Percentiles rank a stretch among this genome's conserved stretches.
These are phyloP conservation scores for Sugiyamaella novakii DNA, from an alignment of 1,139 yeast genomes.

Conservation along the genomic window DNA sequence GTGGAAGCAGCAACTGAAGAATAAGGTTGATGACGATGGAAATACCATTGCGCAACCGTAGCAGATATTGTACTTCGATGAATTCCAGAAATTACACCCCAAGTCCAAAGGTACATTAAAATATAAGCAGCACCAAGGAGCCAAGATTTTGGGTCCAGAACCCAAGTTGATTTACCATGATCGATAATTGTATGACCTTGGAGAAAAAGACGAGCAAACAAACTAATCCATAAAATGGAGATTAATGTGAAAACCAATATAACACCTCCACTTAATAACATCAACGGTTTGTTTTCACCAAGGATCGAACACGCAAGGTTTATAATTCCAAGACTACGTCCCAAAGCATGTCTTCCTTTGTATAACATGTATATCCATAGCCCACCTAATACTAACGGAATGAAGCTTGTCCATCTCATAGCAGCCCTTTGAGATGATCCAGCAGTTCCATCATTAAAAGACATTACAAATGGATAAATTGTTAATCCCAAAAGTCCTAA, in stretches of 20 bases:
- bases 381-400: conserved; percentile 40
- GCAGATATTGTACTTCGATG: conserved; percentile 43
- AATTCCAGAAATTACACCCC: conserved; percentile 46
- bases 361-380: conserved; percentile 43
- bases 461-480: conserved; percentile 41
- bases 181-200: conserved; percentile 39
- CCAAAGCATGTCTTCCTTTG: conserved; percentile 38
- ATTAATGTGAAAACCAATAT: conserved; percentile 37
- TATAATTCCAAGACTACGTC: conserved; percentile 34
- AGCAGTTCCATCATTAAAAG: conserved; percentile 37
- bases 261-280: conserved; percentile 38
- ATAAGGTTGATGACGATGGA: conserved; percentile 36
- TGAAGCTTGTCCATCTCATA: conserved; percentile 43
- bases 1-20: conserved; percentile 32
- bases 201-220: conserved; percentile 44
- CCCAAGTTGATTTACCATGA: conserved; percentile 37
- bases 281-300: conserved; percentile 38
- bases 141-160: conserved; percentile 41
- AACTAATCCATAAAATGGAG: conserved; percentile 43
- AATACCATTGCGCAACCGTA: conserved; percentile 47
- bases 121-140: conserved; percentile 43
- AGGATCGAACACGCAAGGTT: conserved; percentile 41
- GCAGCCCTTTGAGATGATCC: conserved; percentile 45
- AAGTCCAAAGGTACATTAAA: conserved; percentile 48
- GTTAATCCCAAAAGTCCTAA: conserved; percentile 35